phyloP scores from a whole-genome alignment of 23 red algal species.

The Agarophyton chilense region DNA sequence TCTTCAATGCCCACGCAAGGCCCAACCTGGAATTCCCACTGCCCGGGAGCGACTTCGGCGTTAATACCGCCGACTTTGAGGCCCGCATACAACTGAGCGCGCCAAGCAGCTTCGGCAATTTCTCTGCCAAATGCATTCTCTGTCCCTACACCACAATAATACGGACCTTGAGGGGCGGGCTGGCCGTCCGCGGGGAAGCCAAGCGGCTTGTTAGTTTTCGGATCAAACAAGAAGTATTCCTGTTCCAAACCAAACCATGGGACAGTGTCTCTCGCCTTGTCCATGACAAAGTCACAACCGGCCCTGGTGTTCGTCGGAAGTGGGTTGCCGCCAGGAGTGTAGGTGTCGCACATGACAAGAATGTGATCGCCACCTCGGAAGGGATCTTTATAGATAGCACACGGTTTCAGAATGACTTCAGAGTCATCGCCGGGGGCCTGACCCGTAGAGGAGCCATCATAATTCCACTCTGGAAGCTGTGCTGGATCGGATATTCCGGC shows the following conservation, averaged over 20 bases:
- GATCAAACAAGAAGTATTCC: constrained; percentile 95
- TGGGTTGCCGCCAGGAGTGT: constrained; percentile 83
- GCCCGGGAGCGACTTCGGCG: constrained; percentile 88
- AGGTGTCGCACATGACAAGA: constrained; percentile 97
- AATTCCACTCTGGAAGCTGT: constrained; percentile 92
- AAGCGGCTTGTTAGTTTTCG: constrained; percentile 73
- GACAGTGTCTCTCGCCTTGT: constrained; percentile 72
- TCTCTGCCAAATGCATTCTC: constrained; percentile 82
- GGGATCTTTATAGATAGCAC: constrained; percentile 84
- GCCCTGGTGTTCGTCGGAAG: constrained; percentile 75
- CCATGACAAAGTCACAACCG: constrained; percentile 80
- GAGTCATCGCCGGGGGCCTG: constrained; percentile 96
- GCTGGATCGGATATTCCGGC: constrained; percentile 23
- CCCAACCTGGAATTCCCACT: constrained; percentile 97
- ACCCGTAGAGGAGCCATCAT: constrained; percentile 89
- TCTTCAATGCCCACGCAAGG: constrained; percentile 90
- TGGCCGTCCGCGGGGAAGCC: constrained; percentile 89
- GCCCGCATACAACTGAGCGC: constrained; percentile 94
- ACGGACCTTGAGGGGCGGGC: constrained; percentile 92
- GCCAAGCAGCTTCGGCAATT: constrained; percentile 85
- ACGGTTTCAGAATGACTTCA: constrained; percentile 92
- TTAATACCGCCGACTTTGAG: constrained; percentile 91
- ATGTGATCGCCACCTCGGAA: constrained; percentile 92
- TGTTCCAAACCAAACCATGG: constrained; percentile 99
- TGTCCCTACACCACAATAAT: constrained; percentile 95